phyloP scores from a whole-genome alignment of 192 early-diverging fungal genomes.

The Powellomyces hirtus region DNA sequence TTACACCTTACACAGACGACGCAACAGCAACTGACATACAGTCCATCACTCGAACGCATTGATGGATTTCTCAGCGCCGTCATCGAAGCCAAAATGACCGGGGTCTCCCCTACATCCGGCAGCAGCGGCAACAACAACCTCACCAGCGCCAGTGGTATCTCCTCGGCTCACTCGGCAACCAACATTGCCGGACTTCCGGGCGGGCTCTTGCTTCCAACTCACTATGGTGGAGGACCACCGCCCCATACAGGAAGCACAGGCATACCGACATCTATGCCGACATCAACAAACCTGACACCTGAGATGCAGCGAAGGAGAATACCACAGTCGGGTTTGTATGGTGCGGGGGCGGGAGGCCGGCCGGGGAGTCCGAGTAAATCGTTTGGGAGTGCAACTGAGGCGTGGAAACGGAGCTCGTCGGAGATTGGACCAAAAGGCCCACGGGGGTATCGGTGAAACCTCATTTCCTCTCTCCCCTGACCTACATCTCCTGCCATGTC shows the following conservation, averaged over 20 bases:
- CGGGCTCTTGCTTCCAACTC: no score
- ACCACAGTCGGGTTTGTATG: conserved; percentile 11
- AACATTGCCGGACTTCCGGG: not conserved
- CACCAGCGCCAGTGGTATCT: not conserved
- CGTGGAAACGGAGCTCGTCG: no score
- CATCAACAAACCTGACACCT: conserved; percentile 4
- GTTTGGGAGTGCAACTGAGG: not conserved
- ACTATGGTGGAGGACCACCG: no score
- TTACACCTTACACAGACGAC: not conserved
- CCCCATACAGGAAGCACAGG: no score
- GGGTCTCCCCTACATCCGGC: not conserved
- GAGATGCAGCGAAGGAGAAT: conserved; percentile 27
- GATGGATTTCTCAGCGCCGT: conserved; percentile 12
- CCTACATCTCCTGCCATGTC: no score
- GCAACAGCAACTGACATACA: not conserved
- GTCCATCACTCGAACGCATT: conserved; percentile 11
- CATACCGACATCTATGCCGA: no score
- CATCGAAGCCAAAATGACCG: conserved; percentile 2
- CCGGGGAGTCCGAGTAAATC: not conserved
- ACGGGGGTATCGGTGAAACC: no score
- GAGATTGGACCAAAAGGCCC: no score
- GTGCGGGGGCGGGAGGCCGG: not conserved
- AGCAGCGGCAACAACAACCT: no score
- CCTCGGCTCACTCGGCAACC: not conserved
- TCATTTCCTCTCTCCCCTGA: no score